Percentiles rank a stretch among this genome's conserved stretches.
phyloP scores from a whole-genome alignment of 495 filamentous ascomycete genomes.

The Umbilicaria muhlenbergii region DNA sequence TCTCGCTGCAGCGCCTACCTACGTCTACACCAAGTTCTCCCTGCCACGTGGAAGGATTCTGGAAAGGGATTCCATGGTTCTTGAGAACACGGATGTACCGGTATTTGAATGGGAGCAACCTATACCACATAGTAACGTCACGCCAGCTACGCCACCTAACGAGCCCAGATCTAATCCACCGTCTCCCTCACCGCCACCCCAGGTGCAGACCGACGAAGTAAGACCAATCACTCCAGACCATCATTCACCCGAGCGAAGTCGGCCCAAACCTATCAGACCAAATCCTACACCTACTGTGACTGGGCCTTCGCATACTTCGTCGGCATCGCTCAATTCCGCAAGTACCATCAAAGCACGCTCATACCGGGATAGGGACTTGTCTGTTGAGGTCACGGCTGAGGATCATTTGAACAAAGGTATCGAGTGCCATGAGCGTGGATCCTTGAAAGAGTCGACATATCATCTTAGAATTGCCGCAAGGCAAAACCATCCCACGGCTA shows the following conservation, averaged over 20 bases:
- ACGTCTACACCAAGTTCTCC: slow-evolving; percentile 69
- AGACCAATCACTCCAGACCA: too few relatives aligned
- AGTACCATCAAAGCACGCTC: slow-evolving; percentile 48
- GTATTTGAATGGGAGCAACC: slow-evolving; percentile 48
- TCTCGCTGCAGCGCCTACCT: slow-evolving; percentile 45
- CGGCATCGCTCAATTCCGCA: slow-evolving; percentile 46
- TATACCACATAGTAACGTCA: slow-evolving; percentile 27
- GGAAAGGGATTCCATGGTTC: slow-evolving; percentile 51
- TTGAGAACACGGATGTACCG: slow-evolving; percentile 43
- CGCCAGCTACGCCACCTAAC: slow-evolving; percentile 18
- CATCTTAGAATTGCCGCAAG: slow-evolving; percentile 84
- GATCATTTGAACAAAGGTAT: slow-evolving; percentile 82
- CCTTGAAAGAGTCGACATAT: slow-evolving; percentile 82
- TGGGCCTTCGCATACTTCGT: slow-evolving; percentile 31
- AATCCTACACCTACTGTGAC: slow-evolving; percentile 15
- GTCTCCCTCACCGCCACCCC: slow-evolving; percentile 26
- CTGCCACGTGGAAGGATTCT: slow-evolving; percentile 68
- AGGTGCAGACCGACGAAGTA: not conserved
- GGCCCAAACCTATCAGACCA: slow-evolving; percentile 23
- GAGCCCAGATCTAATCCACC: slow-evolving; percentile 31
- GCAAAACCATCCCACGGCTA: slow-evolving; percentile 72
- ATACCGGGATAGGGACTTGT: slow-evolving; percentile 20
- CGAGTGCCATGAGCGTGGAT: slow-evolving; percentile 70
- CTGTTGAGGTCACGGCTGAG: slow-evolving; percentile 53
- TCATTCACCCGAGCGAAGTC: slow-evolving; percentile 25